A percentile compares a stretch with the other conserved stretches of the same genome.
Evolutionary conservation across 768 basidiomycete species (phyloP).

Genomic region (Strobilomyces confusus): DNA sequence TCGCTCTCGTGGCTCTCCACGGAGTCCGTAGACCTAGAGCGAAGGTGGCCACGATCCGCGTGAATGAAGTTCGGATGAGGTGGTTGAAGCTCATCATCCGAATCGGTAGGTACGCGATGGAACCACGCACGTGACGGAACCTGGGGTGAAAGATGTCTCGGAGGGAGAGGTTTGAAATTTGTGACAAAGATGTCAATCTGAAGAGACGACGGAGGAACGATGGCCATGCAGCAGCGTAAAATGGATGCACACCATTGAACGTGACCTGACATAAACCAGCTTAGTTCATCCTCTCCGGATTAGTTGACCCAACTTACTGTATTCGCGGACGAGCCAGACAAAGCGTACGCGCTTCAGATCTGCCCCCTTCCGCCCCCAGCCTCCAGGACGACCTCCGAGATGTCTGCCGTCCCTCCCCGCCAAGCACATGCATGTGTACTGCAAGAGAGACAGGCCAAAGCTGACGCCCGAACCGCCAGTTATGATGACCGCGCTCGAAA

Average conservation of each 20-base stretch:
- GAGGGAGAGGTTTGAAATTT: constrained; percentile 39
- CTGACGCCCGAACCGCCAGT: constrained; percentile 75
- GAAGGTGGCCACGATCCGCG: constrained; percentile 3
- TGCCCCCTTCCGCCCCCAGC: constrained; percentile 39
- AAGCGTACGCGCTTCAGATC: constrained; percentile 59
- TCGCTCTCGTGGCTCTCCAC: constrained; percentile 31
- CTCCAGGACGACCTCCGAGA: constrained; percentile 45
- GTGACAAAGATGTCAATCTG: constrained; percentile 76
- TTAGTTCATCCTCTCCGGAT: not conserved
- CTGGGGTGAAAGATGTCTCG: constrained; percentile 5
- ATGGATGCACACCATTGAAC: constrained; percentile 72
- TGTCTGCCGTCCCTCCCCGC: constrained; percentile 48
- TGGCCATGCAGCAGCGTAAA: constrained; percentile 56
- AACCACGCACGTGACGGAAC: constrained; percentile 16
- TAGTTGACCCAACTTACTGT: constrained; percentile 43
- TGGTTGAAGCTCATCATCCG: constrained; percentile 30
- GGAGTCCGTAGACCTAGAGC: constrained; percentile 23
- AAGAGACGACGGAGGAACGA: constrained; percentile 45
- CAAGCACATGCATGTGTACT: constrained; percentile 58
- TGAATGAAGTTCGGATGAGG: constrained; percentile 32
- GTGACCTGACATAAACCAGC: constrained; percentile 44
- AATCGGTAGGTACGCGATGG: not conserved
- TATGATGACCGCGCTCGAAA: constrained; percentile 60
- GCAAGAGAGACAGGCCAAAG: constrained; percentile 63
- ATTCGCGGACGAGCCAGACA: constrained; percentile 75